Evolutionary conservation across 2,329 filamentous ascomycete species (phyloP), one percentile per base, ranked within the genome.

Genomic region (Pezicula rhizophila): DNA sequence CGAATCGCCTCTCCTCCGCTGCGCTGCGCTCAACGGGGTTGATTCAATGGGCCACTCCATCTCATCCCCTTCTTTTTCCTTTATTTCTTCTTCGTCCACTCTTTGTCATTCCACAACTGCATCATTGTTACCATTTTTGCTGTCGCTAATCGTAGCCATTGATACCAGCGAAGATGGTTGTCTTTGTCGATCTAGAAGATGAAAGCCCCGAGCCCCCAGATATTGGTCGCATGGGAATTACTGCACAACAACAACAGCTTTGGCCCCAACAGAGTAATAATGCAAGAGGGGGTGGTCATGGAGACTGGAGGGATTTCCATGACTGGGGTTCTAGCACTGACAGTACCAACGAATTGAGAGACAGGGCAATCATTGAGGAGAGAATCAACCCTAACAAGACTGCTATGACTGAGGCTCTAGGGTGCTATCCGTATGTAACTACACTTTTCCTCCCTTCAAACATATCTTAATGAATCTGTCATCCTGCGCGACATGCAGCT

Each of bases 381-480:
- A 57, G 57, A 41, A 49, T 52, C 4, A 64, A 64, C 52, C 77
- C 71, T 47, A 82, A 82, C 60, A 66, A 73, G 64, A 81, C 78
- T 69, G 70, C 72, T 58, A 77, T 82, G 68, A 78, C 79, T 55
- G 74, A 77, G 63, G 78, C 79, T 64, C 68, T 85, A 66, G 78
- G 77, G 66, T 84, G 80, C 71, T 85, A 85, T 74, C 81, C 81
- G 81, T 85, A 57, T 46, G 79, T 74, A 75, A 73, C 65, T 64
- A 60, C 60, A 61, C 57, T 56, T 61, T 56, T 26, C 50, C 51
- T 39, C 18, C 18, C 31, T 10, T 17, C 47, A 33, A 45, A 42
- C 34, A 40, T n/a, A 43, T 58, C 42, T 45, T 46, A 42, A 46
- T 37, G 38, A 3, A 44, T 38, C 31, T 47, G 18, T 39, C 46